Evolutionary conservation across 208 protist genomes (phyloP), one percentile per base, ranked within the genome.

Genomic region (Trypanosomatidae sp.): DNA sequence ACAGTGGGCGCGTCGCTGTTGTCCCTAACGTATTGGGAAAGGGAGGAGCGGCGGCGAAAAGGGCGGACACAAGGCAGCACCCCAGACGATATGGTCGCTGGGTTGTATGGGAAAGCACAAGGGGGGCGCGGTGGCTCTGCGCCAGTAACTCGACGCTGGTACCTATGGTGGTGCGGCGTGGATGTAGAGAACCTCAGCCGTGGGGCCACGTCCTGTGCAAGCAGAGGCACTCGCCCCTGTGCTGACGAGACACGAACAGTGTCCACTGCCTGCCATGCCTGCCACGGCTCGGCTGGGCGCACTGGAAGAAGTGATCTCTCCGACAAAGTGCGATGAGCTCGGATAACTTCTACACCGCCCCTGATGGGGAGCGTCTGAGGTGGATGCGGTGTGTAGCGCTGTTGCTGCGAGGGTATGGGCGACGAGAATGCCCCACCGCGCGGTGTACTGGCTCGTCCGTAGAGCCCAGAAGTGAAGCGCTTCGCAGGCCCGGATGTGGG

Each of bases 401-500:
- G 22, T 36, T 68, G 41, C 8, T 30, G 44, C 36, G 12, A 0
- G 41, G 64, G 64, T 55, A 53, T 53, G 1, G 69, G 49, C 0
- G 69, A 72, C 2, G 43, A 39, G 1, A 17, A 3, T 17, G 30
- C 17, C 19, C 8, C 47, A 19, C 7, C 36, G 19, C 41, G 50
- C 17, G 59, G 67, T 15, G 60, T 64, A 55, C 55, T 64, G 15
- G 62, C 76, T 41, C 79, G 71, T 39, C 77, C 81, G 74, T 89
- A 89, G n/a, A 92, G 77, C 13, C 73, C 62, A 47, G 80, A 44
- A 68, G 89, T 77, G 60, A 84, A 89, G 62, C 85, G 85, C 49
- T 80, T 76, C 8, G 82, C 78, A 67, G 86, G 88, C 36, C 56
- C 77, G 10, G 67, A 81, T 69, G 59, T 56, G 8, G 62, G 69